Conservation (phyloP, 1,284 basidiomycete species). For the Ustilago nuda region DNA sequence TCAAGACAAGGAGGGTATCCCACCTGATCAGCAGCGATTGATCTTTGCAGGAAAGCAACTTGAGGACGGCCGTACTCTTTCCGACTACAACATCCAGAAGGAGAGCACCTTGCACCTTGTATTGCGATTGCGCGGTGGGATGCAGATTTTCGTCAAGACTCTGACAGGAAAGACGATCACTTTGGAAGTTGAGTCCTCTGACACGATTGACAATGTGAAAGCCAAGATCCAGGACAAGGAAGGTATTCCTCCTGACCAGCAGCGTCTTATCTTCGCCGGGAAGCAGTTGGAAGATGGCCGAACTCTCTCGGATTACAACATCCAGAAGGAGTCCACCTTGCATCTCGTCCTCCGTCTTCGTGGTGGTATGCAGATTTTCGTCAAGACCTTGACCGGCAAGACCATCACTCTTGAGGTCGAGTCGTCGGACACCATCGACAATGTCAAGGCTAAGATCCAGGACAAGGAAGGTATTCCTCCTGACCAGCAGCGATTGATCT, state of each 20-base stretch:
- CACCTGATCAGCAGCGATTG: slow-evolving; percentile 71
- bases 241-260: no score
- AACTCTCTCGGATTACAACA: no score
- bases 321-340: no score
- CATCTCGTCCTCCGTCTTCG: no score
- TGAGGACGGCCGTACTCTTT: slow-evolving; percentile 71
- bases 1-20: slow-evolving; percentile 69
- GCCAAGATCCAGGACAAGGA: slow-evolving; percentile 66
- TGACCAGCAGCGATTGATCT: slow-evolving; percentile 72
- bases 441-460: slow-evolving; percentile 72
- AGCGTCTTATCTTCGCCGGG: no score
- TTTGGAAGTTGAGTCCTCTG: slow-evolving; percentile 68
- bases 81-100: slow-evolving; percentile 70
- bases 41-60: slow-evolving; percentile 72
- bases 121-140: slow-evolving; percentile 65
- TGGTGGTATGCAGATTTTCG: slow-evolving; percentile 73
- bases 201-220: slow-evolving; percentile 77
- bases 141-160: slow-evolving; percentile 67
- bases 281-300: no score
- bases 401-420: slow-evolving; percentile 95
- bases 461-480: slow-evolving; percentile 70
- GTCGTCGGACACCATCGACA: slow-evolving; percentile 91
- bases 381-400: slow-evolving; percentile 89
- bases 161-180: slow-evolving; percentile 71
- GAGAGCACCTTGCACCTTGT: slow-evolving; percentile 65